Evolutionary conservation across 768 basidiomycete species (phyloP).

Genomic region (Xanthoconium purpureum): DNA sequence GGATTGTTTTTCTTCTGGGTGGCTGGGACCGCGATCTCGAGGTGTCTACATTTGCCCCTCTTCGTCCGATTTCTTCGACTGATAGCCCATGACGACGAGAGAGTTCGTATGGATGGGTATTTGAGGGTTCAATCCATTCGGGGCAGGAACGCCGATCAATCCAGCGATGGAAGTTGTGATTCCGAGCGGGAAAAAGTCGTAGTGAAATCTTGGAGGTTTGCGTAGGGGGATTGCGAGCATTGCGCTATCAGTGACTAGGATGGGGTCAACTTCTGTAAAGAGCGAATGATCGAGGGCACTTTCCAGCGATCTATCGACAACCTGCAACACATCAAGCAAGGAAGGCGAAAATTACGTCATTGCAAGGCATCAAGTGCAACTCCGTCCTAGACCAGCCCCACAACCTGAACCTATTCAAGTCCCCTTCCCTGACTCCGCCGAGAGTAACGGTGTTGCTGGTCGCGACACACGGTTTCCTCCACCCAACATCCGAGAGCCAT

Average conservation of each 20-base stretch:
- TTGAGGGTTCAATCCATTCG: constrained; percentile 81
- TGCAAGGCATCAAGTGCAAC: no score
- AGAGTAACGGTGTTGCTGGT: no score
- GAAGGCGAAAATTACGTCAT: no score
- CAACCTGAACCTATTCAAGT: no score
- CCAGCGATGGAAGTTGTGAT: constrained; percentile 87
- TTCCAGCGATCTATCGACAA: no score
- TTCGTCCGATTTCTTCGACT: constrained; percentile 38
- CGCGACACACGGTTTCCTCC: no score
- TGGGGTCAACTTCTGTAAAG: background rate
- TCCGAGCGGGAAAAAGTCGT: constrained; percentile 89
- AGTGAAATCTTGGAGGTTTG: constrained; percentile 88
- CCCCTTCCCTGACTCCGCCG: no score
- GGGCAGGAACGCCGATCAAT: constrained; percentile 81
- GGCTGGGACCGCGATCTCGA: background rate
- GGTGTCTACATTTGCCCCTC: constrained; percentile 25
- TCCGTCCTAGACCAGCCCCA: no score
- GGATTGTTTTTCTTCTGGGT: constrained; percentile 25
- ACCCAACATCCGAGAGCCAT: no score
- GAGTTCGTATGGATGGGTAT: constrained; percentile 93
- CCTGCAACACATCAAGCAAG: no score
- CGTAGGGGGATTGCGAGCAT: constrained; percentile 79
- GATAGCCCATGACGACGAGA: constrained; percentile 63
- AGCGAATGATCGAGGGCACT: background rate
- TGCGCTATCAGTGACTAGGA: constrained; percentile 86